Percentiles rank a stretch among this genome's conserved stretches.
Evolutionary conservation across 495 filamentous ascomycete genomes (phyloP).

Genomic region (Aeminium ludgeri): DNA sequence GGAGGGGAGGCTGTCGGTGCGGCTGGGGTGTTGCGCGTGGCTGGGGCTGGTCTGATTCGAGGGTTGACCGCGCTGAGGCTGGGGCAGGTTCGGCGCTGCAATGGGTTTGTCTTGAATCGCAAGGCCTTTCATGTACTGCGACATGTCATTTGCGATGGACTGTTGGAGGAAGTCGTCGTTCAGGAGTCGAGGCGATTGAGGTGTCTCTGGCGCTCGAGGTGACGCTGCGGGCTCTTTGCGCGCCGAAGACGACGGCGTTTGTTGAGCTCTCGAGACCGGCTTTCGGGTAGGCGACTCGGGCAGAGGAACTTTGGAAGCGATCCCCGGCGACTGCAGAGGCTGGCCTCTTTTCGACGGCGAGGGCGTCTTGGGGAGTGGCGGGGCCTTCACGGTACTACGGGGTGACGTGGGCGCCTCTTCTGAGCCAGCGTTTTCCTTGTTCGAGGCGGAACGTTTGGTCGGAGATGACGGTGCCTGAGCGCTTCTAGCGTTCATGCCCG

Average conservation of each 20-base stretch:
- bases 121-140: constrained; percentile 15
- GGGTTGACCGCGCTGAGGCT: no score
- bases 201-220: constrained; percentile 10
- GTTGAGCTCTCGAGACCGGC: constrained; percentile 18
- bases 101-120: constrained; percentile 9
- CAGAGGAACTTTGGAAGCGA: constrained; percentile 39
- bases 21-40: no score
- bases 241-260: constrained; percentile 3
- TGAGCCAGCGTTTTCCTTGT: constrained; percentile 15
- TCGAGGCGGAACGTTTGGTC: constrained; percentile 12
- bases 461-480: constrained; percentile 22
- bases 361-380: constrained; percentile 45
- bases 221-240: constrained; percentile 5
- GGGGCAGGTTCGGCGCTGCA: constrained; percentile 2
- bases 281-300: constrained; percentile 34
- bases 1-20: no score
- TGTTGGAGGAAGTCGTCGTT: constrained; percentile 25
- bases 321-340: constrained; percentile 33
- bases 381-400: no score
- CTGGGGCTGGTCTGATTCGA: no score
- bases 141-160: constrained; percentile 24
- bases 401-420: constrained; percentile 19
- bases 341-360: constrained; percentile 21
- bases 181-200: constrained; percentile 16
- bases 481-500: constrained; percentile 46